A percentile compares a stretch with the other conserved stretches of the same genome.
Evolutionary conservation across 2,329 filamentous ascomycete genomes (phyloP).

Genomic region (Hypoxylon sp.): DNA sequence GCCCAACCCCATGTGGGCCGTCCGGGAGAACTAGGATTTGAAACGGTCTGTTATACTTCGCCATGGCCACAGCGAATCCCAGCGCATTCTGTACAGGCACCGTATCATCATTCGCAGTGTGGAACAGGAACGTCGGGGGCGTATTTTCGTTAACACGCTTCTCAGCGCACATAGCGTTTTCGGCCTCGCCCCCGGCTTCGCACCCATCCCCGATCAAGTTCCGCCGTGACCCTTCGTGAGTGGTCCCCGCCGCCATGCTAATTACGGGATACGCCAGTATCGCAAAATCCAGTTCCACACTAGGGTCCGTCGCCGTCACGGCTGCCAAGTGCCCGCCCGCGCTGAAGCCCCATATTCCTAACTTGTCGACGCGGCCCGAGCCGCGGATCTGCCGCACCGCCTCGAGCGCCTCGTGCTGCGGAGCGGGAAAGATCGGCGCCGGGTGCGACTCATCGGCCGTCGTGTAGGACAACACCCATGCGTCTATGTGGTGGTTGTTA

Average conservation of each 20-base stretch:
- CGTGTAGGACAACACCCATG: conserved; percentile 49
- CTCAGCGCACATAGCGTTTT: conserved; percentile 47
- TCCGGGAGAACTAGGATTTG: conserved; percentile 51
- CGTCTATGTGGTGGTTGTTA: conserved; percentile 45
- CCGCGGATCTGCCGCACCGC: conserved; percentile 43
- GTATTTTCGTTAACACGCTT: conserved; percentile 46
- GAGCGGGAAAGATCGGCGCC: conserved; percentile 42
- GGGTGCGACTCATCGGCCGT: conserved; percentile 18
- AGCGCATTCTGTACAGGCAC: conserved; percentile 52
- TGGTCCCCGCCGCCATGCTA: conserved; percentile 40
- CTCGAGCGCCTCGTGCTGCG: conserved; percentile 43
- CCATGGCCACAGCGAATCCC: conserved; percentile 50
- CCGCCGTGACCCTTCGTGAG: conserved; percentile 41
- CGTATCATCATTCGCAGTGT: conserved; percentile 50
- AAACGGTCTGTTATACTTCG: conserved; percentile 43
- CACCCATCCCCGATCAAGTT: conserved; percentile 44
- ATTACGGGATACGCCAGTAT: conserved; percentile 51
- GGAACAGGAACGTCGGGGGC: conserved; percentile 57
- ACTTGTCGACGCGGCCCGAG: conserved; percentile 31
- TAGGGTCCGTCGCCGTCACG: conserved; percentile 38
- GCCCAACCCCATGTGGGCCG: conserved; percentile 50
- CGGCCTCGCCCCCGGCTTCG: conserved; percentile 4
- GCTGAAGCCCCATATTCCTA: conserved; percentile 50
- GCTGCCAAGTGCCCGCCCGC: conserved; percentile 49
- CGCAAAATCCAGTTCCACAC: conserved; percentile 44